Percentiles rank a stretch among this genome's conserved stretches.
Evolutionary conservation across 306 rosid genomes (phyloP).

Genomic region (Pyrus pyrifolia): DNA sequence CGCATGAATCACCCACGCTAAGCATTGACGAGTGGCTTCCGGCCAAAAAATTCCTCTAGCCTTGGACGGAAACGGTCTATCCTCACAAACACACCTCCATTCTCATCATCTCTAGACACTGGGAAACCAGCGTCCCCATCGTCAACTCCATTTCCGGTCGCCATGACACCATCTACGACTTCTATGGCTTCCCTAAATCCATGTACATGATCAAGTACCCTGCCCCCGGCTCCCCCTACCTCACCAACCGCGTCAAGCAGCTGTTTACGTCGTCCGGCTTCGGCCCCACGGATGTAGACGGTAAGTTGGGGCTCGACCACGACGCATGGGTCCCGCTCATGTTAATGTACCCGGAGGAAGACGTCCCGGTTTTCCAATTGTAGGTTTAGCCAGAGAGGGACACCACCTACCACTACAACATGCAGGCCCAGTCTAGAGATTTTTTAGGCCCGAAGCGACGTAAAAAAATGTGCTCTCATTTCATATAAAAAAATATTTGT

Average conservation of each 20-base stretch:
- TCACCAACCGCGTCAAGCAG: conserved; percentile 64
- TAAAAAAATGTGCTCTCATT: no score
- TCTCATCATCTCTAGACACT: conserved; percentile 54
- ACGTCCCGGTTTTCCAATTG: conserved; percentile 72
- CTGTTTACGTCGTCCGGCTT: conserved; percentile 41
- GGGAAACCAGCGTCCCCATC: conserved; percentile 53
- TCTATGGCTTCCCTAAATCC: conserved; percentile 57
- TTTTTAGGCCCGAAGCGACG: no score
- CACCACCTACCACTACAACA: conserved; percentile 55
- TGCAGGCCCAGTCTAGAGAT: no score
- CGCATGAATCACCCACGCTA: conserved; percentile 64
- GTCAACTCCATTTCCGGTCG: conserved; percentile 37
- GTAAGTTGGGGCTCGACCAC: conserved; percentile 70
- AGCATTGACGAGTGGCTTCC: conserved; percentile 40
- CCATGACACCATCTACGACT: conserved; percentile 70
- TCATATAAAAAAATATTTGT: no score
- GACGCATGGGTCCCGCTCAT: conserved; percentile 82
- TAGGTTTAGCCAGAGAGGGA: conserved; percentile 51
- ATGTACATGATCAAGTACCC: conserved; percentile 78
- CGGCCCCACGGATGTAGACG: conserved; percentile 45
- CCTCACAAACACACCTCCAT: conserved; percentile 34
- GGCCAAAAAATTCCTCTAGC: conserved; percentile 43
- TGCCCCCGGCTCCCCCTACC: conserved; percentile 67
- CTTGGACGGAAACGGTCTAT: conserved; percentile 35
- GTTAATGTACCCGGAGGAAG: conserved; percentile 83